phyloP scores from a whole-genome alignment of 2,329 filamentous ascomycete species.

The Cordyceps fumosorosea region DNA sequence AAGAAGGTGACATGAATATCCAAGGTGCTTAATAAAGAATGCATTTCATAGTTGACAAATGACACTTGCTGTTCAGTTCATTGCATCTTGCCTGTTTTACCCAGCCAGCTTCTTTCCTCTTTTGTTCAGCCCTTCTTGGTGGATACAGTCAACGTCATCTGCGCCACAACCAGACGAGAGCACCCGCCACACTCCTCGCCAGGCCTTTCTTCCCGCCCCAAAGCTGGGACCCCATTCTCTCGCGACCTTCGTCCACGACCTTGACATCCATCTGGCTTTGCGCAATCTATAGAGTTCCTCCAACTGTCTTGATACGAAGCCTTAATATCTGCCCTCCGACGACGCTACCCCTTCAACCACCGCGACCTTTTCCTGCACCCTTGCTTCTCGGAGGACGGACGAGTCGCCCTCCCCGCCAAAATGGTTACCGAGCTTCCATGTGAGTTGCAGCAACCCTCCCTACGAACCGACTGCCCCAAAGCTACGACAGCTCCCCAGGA shows the following conservation, averaged over 20 bases:
- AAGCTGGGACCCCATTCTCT: background rate
- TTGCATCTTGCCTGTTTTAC: too few relatives aligned
- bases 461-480: background rate
- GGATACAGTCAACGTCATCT: constrained; percentile 13
- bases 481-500: background rate
- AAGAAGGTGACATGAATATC: background rate
- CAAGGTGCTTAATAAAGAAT: background rate
- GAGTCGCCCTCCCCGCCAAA: constrained; percentile 17
- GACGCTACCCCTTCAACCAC: background rate
- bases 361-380: too few relatives aligned
- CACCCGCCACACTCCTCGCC: constrained; percentile 7
- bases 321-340: background rate
- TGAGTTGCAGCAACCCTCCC: constrained; percentile 24
- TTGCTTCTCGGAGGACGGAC: background rate
- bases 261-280: background rate
- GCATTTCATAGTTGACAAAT: too few relatives aligned
- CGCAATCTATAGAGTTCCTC: background rate
- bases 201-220: background rate
- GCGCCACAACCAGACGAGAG: constrained; percentile 4
- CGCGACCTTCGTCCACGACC: background rate
- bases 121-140: background rate
- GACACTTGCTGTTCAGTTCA: too few relatives aligned
- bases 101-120: background rate
- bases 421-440: constrained; percentile 45
- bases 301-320: background rate